Conservation (phyloP, 768 basidiomycete species). For the Megacollybia marginata region DNA sequence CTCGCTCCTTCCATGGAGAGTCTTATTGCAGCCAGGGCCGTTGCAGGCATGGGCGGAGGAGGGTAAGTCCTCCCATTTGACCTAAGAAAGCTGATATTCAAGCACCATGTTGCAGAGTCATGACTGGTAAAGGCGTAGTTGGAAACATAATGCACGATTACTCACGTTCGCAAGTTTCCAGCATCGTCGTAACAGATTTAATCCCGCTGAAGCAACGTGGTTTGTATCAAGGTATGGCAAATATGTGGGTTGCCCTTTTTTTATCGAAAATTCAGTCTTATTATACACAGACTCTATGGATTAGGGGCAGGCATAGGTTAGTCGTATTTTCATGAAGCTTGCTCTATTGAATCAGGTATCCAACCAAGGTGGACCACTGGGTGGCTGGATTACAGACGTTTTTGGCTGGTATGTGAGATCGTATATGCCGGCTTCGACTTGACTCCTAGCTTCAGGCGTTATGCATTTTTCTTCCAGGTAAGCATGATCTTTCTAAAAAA, state of each 20-base stretch:
- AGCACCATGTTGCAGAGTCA: slow-evolving; percentile 46
- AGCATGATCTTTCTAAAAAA: slow-evolving; percentile 9
- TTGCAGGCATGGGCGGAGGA: slow-evolving; percentile 92
- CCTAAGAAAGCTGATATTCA: slow-evolving; percentile 5
- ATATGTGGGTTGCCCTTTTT: slow-evolving; percentile 50
- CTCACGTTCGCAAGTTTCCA: slow-evolving; percentile 47
- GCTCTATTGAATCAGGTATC: too few species aligned
- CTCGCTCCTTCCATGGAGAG: slow-evolving; percentile 79
- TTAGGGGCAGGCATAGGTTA: too few species aligned
- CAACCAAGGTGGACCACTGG: slow-evolving; percentile 57
- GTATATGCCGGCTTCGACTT: slow-evolving; percentile 6
- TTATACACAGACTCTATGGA: slow-evolving; percentile 59
- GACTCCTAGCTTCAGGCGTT: slow-evolving; percentile 46
- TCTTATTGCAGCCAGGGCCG: slow-evolving; percentile 72
- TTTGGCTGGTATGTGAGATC: slow-evolving; percentile 67
- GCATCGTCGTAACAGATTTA: slow-evolving; percentile 80
- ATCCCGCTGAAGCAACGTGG: slow-evolving; percentile 88
- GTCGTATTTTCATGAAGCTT: too few species aligned
- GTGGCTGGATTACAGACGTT: slow-evolving; percentile 78
- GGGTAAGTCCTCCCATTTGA: slow-evolving; percentile 45
- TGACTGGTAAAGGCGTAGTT: slow-evolving; percentile 55
- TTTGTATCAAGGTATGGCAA: slow-evolving; percentile 86
- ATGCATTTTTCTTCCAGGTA: slow-evolving; percentile 83
- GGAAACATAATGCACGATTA: background rate
- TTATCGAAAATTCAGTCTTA: slow-evolving; percentile 1